Base-by-base conservation (phyloP, 768 basidiomycete species). In the Flagelloscypha sp. region DNA sequence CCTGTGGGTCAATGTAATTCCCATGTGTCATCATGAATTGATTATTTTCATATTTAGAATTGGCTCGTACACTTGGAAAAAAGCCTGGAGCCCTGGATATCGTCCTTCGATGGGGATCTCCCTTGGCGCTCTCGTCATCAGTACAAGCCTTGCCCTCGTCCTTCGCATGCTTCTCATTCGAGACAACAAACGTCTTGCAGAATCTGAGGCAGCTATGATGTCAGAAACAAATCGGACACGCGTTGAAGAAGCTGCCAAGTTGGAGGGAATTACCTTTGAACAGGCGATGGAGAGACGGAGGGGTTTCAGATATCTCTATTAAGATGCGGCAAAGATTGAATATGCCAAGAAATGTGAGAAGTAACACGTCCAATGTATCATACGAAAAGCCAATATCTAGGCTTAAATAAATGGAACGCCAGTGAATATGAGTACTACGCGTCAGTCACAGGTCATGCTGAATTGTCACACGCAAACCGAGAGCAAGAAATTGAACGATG, bases 11-110 rank as follows among this genome's bases (percentile, higher is more conserved):
- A 23, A 27, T 13, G 16, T 15, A 23, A 6, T 3, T 34, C 12
- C 13, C 6, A 2, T 10, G 2, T 4, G 15, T 4, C 13, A 7
- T 15, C 9, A n/a, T n/a, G n/a, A n/a, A n/a, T n/a, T 13, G 33
- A 25, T 30, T n/a, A 6, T 37, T 32, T 19, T 24, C 15, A 13
- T 6, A 27, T 24, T n/a, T 7, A 79, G 77, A 3, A 72, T 75
- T 45, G 71, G 74, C 3, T 76, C 76, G 0, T 79, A 70, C 45
- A 64, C 68, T 1, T 81, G 79, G 79, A 72, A 72, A 45, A 48
- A 69, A 3, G 48, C 50, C n/a, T 81, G 78, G 76, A 62, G 74
- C 6, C 78, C 79, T 1, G 45, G 64, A 41, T 81, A 80, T 45
- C 76, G 76, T 31, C 76, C 61, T 27, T 75, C 75, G 0, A 75